These are phyloP conservation scores for Umbelopsis isabellina DNA, from an alignment of 192 early-diverging fungal genomes.

Conservation along the genomic window DNA sequence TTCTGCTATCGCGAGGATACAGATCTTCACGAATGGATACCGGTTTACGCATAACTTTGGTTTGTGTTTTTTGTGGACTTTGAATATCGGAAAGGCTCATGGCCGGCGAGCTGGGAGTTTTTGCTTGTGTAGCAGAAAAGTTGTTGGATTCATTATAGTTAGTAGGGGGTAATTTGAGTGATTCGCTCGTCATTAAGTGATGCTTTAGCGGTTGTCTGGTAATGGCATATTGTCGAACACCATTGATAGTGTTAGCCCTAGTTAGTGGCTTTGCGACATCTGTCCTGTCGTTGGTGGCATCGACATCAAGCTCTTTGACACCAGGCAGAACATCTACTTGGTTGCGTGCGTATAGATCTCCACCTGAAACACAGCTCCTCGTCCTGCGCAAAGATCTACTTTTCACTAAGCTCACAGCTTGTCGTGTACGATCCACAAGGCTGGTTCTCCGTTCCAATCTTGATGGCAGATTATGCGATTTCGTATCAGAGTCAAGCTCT, in stretches of 20 bases:
- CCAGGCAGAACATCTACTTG: neutral
- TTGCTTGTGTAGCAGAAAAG: neutral
- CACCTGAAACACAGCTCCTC: neutral
- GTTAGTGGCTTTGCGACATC: neutral
- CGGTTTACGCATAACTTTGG: constrained; percentile 11
- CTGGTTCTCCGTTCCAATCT: constrained; percentile 1
- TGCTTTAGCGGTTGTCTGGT: constrained; percentile 3
- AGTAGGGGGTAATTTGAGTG: too few species aligned
- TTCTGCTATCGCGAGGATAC: neutral
- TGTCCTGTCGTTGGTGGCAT: neutral
- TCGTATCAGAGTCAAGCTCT: too few species aligned
- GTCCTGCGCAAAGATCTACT: constrained; percentile 5
- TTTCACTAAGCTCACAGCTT: neutral
- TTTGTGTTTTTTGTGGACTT: constrained; percentile 10
- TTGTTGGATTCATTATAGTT: neutral
- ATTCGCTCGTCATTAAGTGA: neutral
- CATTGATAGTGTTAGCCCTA: neutral
- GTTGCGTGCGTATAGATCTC: neutral
- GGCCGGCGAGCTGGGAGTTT: neutral
- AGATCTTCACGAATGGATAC: constrained; percentile 4
- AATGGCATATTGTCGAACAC: constrained; percentile 5
- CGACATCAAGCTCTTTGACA: neutral
- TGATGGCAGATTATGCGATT: neutral
- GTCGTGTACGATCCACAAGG: neutral
- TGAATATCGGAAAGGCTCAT: constrained; percentile 15